These are phyloP conservation scores for Xerocomus subilludens DNA, from an alignment of 1,284 basidiomycete genomes.

Conservation along the genomic window DNA sequence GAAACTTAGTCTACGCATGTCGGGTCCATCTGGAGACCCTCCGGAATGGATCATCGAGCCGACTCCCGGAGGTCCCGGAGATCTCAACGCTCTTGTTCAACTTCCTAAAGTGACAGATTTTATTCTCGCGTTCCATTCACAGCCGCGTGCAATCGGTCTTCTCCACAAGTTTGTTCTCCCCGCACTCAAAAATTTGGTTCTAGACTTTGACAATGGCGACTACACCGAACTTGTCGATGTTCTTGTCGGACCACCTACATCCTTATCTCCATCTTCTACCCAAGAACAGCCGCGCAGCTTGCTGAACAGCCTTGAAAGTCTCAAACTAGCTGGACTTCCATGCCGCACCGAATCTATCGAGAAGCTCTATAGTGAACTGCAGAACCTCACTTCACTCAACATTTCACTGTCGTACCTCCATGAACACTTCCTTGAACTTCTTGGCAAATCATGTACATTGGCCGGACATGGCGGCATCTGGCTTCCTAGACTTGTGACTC, in stretches of 20 bases:
- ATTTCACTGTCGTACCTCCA: slow-evolving; percentile 53
- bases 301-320: slow-evolving; percentile 58
- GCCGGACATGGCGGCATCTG: slow-evolving; percentile 19
- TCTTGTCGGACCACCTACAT: slow-evolving; percentile 51
- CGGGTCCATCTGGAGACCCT: slow-evolving; percentile 62
- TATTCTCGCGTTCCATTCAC: slow-evolving; percentile 61
- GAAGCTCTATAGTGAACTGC: slow-evolving; percentile 59
- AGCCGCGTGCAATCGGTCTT: slow-evolving; percentile 60
- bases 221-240: slow-evolving; percentile 60
- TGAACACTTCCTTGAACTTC: slow-evolving; percentile 57
- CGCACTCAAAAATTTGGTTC: slow-evolving; percentile 58
- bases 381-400: slow-evolving; percentile 58
- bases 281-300: slow-evolving; percentile 55
- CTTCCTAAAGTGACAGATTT: slow-evolving; percentile 63
- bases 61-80: slow-evolving; percentile 36
- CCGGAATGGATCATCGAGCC: slow-evolving; percentile 53
- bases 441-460: slow-evolving; percentile 46
- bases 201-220: slow-evolving; percentile 66
- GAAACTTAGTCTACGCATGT: slow-evolving; percentile 61
- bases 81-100: slow-evolving; percentile 55
- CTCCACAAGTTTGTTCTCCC: slow-evolving; percentile 63
- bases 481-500: slow-evolving; percentile 55
- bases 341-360: slow-evolving; percentile 54
- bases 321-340: slow-evolving; percentile 64
- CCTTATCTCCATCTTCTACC: slow-evolving; percentile 47